Conservation (phyloP, 2,329 filamentous ascomycete genomes). For the Fusarium oxysporum region DNA sequence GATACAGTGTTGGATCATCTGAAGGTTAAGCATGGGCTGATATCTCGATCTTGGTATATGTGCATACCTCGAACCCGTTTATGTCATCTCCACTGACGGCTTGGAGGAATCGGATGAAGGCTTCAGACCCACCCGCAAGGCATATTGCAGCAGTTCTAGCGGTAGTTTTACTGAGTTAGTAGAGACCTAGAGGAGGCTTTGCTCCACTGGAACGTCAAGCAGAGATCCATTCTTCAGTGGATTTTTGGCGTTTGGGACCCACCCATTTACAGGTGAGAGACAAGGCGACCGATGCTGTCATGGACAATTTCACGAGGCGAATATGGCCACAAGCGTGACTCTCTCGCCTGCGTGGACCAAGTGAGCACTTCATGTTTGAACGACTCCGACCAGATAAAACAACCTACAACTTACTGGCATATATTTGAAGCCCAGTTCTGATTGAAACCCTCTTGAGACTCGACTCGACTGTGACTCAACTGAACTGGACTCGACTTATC, state of each 20-base stretch:
- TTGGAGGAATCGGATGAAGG: not conserved
- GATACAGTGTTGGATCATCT: conserved; percentile 19
- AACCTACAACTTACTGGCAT: not conserved
- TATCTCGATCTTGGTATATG: conserved; percentile 25
- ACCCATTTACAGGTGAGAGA: conserved; percentile 26
- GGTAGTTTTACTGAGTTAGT: not conserved
- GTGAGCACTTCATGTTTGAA: conserved; percentile 15
- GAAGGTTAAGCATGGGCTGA: conserved; percentile 22
- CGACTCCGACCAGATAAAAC: not conserved
- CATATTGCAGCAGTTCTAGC: conserved; percentile 1
- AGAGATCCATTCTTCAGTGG: conserved; percentile 29
- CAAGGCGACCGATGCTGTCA: conserved; percentile 35
- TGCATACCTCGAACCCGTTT: not conserved
- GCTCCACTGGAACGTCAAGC: conserved; percentile 23
- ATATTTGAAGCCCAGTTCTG: not conserved
- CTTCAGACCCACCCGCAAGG: conserved; percentile 29
- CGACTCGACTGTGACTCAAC: conserved; percentile 24
- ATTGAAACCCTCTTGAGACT: not conserved
- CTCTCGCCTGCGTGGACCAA: conserved; percentile 28
- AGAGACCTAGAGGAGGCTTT: not conserved
- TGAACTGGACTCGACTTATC: conserved; percentile 1
- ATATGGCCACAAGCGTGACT: conserved; percentile 25
- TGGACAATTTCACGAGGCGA: conserved; percentile 32
- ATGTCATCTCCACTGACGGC: not conserved
- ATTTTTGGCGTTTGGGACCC: conserved; percentile 3